Evolutionary conservation across 106 monocot genomes (phyloP).

Genomic region (Iris macrosiphon): DNA sequence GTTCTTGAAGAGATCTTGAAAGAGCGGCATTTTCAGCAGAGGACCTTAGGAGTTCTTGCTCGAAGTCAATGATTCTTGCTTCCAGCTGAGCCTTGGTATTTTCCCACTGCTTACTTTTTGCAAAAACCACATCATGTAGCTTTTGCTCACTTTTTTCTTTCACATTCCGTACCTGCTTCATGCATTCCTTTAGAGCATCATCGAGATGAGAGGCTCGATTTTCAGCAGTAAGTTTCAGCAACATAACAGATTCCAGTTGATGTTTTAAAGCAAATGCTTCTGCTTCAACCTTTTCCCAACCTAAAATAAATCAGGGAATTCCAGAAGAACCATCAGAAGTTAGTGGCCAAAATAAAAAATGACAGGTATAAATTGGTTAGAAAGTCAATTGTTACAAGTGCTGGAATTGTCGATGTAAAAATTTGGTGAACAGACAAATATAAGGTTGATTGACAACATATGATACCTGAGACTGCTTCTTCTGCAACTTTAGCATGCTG

Average conservation of each 20-base stretch:
- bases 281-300: constrained; percentile 66
- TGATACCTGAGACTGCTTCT: constrained; percentile 45
- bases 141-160: constrained; percentile 65
- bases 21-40: constrained; percentile 46
- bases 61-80: constrained; percentile 29
- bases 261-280: constrained; percentile 45
- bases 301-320: constrained; percentile 14
- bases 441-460: neutral
- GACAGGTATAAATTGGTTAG: too few species aligned
- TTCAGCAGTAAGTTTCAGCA: constrained; percentile 44
- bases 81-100: constrained; percentile 40
- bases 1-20: constrained; percentile 56
- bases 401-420: too few species aligned
- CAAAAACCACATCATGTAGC: constrained; percentile 46
- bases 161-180: constrained; percentile 47
- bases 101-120: constrained; percentile 56
- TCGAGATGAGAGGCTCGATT: constrained; percentile 43
- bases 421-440: too few species aligned
- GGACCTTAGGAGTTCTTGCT: constrained; percentile 34
- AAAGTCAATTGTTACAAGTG: too few species aligned
- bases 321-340: neutral
- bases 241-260: constrained; percentile 46
- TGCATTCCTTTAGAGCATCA: constrained; percentile 63
- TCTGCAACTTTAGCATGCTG: constrained; percentile 54
- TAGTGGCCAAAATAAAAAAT: too few species aligned